Evolutionary conservation across 345 rosid genomes (phyloP), one percentile per base, ranked within the genome.

Genomic region (Hibiscus trionum): DNA sequence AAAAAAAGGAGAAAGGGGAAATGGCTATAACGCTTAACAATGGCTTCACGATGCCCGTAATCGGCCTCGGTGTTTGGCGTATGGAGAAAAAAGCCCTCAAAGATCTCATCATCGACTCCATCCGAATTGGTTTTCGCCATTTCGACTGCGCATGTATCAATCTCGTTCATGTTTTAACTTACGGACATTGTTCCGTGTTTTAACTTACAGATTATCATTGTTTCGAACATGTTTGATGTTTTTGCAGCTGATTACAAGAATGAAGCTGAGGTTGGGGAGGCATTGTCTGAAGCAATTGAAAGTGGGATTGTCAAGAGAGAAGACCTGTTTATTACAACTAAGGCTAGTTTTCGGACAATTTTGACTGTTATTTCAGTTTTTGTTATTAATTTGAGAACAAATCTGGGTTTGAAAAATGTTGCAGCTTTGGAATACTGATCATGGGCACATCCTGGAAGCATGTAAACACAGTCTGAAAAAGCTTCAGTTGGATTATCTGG

Each of bases 381-480:
- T 53, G 5, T 53, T 2, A 53, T 53, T 7, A 53, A 53, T 7
- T n/a, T 53, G 10, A 53, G 24, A 53, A 53, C 57, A n/a, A 53
- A 37, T 37, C n/a, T 17, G 19, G 57, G 17, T 52, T 53, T 53
- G 24, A 53, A n/a, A 15, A 53, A 37, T 37, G 0, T 46, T 19
- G 9, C 88, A 93, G 98, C 89, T 93, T 12, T 93, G 98, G 98
- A 93, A 91, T 77, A 90, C 97, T n/a, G 96, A 93, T 69, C 98
- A 93, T 56, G 93, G 93, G 4, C 98, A 93, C 80, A 94, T 87
- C 50, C 53, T 83, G 7, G 97, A 91, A 83, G 97, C 97, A 3
- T 93, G 94, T 81, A 88, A 85, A 75, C 93, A 84, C 76, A 91
- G 98, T 79, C 83, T 91, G 70, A 88, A 91, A 80, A 91, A 93